These are phyloP conservation scores for Suillus cothurnatus DNA, from an alignment of 768 basidiomycete genomes.

Conservation along the genomic window DNA sequence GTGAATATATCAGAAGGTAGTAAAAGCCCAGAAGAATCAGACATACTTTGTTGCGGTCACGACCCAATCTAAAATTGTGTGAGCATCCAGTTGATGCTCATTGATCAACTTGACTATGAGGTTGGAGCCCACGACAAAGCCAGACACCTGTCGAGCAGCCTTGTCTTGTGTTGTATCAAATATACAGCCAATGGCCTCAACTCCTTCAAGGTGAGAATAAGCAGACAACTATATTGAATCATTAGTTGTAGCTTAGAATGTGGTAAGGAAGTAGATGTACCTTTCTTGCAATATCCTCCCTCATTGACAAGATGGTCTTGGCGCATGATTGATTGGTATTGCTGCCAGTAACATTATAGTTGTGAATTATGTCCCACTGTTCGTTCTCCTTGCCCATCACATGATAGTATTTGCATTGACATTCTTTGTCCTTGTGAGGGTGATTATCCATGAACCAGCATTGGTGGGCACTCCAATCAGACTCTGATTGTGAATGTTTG, in stretches of 20 bases:
- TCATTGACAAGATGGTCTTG: conserved; percentile 1
- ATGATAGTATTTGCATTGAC: not conserved
- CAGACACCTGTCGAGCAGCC: no score
- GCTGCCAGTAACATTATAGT: not conserved
- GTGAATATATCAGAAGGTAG: not conserved
- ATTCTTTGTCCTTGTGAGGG: not conserved
- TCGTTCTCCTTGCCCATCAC: not conserved
- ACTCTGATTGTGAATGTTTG: conserved; percentile 1
- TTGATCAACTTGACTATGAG: not conserved
- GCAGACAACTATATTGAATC: not conserved
- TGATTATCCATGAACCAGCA: not conserved
- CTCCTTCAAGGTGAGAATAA: no score
- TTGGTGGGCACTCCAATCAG: not conserved
- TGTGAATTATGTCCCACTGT: not conserved
- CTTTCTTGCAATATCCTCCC: conserved; percentile 1
- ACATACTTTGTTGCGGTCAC: no score
- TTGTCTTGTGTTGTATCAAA: no score
- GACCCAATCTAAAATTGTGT: no score
- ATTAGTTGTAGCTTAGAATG: not conserved
- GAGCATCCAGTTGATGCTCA: not conserved
- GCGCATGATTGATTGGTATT: not conserved
- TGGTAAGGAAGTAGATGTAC: not conserved
- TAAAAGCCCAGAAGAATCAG: no score
- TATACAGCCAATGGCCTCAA: no score
- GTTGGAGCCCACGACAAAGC: not conserved